Evolutionary conservation across 257 asterid species (phyloP), one percentile per base, ranked within the genome.

Genomic region (Solanum phureja): DNA sequence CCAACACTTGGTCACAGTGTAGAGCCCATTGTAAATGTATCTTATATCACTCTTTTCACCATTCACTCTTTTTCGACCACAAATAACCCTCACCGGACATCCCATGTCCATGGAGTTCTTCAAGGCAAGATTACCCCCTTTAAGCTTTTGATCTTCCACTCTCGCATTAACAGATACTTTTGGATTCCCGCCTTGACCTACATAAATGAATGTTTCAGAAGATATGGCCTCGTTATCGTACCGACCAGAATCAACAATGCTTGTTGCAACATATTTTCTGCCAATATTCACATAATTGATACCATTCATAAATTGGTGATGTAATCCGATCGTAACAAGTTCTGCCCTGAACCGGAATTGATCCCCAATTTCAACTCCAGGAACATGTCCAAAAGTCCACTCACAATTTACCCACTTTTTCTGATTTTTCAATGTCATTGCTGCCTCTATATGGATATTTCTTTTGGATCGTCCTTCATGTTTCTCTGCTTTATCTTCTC

Each of bases 81-180:
- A 87, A 21, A 90, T 91, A 11, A 94, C 93, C 33, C 97, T 88
- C 68, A 92, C 88, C 0, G 92, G 91, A 60, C 68, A 37, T 10
- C 85, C 64, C 33, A 7, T 27, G 16, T 52, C 14, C 83, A 11
- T 86, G 92, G 90, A 90, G 18, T 89, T 89, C 18, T 33, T 84
- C 90, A 92, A 69, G 81, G 94, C 91, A 74, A 87, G 92, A 86
- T 91, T 92, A 33, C 93, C 94, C 5, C 46, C n/a, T 37, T 29
- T 52, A 11, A 89, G 87, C 38, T 86, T 83, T 87, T 92, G 93
- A 90, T 91, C 90, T 58, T 56, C 90, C 6, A 44, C 37, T 33
- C 34, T 86, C 1, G 33, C 34, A 66, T 66, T 66, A 31, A n/a
- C 64, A 7, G 4, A 31, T 11, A 88, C 18, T 44, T 33, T 74